Conservation (phyloP, 306 rosid species). For the Vachellia collinsii region DNA sequence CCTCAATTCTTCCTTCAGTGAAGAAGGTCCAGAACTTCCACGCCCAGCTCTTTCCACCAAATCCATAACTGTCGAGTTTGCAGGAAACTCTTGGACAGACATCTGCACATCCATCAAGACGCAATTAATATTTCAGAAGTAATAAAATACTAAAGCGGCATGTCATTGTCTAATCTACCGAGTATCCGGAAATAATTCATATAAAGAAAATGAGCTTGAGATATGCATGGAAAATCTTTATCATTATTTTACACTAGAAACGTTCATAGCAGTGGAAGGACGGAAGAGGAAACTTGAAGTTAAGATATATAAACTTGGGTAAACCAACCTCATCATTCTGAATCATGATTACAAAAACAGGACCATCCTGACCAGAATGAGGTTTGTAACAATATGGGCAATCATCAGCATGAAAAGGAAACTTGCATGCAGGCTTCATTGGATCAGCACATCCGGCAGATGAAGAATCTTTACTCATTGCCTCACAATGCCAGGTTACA, state of each 20-base stretch:
- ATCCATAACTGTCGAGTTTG: slow-evolving; percentile 70
- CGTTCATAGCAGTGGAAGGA: background rate
- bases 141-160: background rate
- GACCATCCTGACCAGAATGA: slow-evolving; percentile 70
- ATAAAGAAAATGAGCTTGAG: background rate
- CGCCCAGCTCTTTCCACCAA: slow-evolving; percentile 72
- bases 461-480: slow-evolving; percentile 71
- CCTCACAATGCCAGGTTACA: slow-evolving; percentile 94
- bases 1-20: slow-evolving; percentile 88
- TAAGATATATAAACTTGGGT: background rate
- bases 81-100: slow-evolving; percentile 94
- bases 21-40: slow-evolving; percentile 57
- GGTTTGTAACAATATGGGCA: slow-evolving; percentile 83
- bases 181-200: background rate
- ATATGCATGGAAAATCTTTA: background rate
- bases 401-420: slow-evolving; percentile 82
- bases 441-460: slow-evolving; percentile 57
- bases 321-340: slow-evolving; percentile 87
- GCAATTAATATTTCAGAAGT: slow-evolving; percentile 8
- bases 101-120: slow-evolving; percentile 58
- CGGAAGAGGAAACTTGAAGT: background rate
- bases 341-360: slow-evolving; percentile 83
- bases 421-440: slow-evolving; percentile 77
- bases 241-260: background rate
- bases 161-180: background rate